Evolutionary conservation across 306 rosid genomes (phyloP), one percentile per base, ranked within the genome.

Genomic region (Heteromeles arbutifolia): DNA sequence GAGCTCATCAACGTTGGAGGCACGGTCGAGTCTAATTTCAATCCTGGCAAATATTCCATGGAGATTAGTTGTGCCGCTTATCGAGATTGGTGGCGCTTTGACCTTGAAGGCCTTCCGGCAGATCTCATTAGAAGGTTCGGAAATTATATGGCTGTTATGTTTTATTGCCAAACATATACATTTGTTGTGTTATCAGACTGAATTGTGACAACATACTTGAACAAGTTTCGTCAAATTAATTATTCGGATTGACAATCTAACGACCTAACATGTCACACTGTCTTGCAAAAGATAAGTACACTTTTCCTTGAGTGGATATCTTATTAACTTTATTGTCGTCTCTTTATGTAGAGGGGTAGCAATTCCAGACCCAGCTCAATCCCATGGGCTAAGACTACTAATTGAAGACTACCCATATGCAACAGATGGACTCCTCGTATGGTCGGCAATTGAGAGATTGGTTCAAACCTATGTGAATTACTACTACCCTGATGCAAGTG

Each of bases 361-460:
- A 2, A 87, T 84, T 22, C 87, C 93, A 45, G 98, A 93, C 70
- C 85, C 90, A 19, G 77, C 91, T 41, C 82, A 91, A 74, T 90
- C 89, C 32, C 90, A 91, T 80, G 98, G 98, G 29, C 72, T 93
- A 71, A 93, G 78, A 85, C 91, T 91, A 4, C 37, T 82, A 26
- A 78, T 93, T 58, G 85, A 87, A 71, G 98, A 91, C 75, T 93
- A 91, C 77, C 98, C 98, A 12, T 93, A 91, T 75, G 98, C 98
- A 4, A 65, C 74, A 21, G 98, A 93, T 74, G 98, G 96, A 32
- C 78, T 93, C 8, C 58, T 88, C 17, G 84, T 93, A 18, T 91
- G 98, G 98, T 85, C 82, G 4, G 93, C 98, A 41, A 85, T 91
- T 21, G 85, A 93, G 81, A 84, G 87, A 34, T 89, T 96, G 97